phyloP scores from a whole-genome alignment of 1,284 basidiomycete genomes.

The Tetrapyrgos nigripes region DNA sequence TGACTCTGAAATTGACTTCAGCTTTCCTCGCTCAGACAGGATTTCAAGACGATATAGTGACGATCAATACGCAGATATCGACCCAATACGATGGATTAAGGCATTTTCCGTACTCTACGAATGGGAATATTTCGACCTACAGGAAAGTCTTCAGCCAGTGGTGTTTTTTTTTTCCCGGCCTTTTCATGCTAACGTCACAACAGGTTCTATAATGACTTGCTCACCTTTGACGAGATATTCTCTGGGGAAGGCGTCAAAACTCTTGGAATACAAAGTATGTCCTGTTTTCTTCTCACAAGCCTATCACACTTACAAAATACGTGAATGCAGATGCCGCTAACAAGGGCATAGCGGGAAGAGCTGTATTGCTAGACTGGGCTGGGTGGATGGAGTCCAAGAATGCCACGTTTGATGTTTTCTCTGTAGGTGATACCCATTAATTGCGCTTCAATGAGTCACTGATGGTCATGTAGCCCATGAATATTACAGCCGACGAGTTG shows the following conservation, averaged over 20 bases:
- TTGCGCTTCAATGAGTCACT: background rate
- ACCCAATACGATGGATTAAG: slow-evolving; percentile 19
- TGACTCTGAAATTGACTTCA: background rate
- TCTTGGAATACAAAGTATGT: slow-evolving; percentile 18
- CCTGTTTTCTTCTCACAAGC: background rate
- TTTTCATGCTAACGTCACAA: background rate
- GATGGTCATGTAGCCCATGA: too few relatives aligned
- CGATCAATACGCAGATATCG: slow-evolving; percentile 19
- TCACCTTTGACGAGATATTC: slow-evolving; percentile 17
- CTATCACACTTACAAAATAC: background rate
- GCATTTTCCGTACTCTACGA: slow-evolving; percentile 19
- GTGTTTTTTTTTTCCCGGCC: background rate
- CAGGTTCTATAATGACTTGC: slow-evolving; percentile 21
- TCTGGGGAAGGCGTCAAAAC: slow-evolving; percentile 3
- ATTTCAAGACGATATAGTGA: slow-evolving; percentile 17
- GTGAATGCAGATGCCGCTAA: slow-evolving; percentile 4
- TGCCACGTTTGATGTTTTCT: slow-evolving; percentile 5
- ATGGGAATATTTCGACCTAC: background rate
- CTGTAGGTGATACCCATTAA: background rate
- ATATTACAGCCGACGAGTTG: slow-evolving; percentile 15
- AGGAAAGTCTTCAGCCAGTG: too few relatives aligned
- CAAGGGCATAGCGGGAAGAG: slow-evolving; percentile 17
- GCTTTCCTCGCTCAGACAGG: slow-evolving; percentile 6
- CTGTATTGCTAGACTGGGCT: slow-evolving; percentile 7
- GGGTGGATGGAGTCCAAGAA: slow-evolving; percentile 8